Conservation (phyloP, 495 filamentous ascomycete genomes). For the Penicillium samsonianum region DNA sequence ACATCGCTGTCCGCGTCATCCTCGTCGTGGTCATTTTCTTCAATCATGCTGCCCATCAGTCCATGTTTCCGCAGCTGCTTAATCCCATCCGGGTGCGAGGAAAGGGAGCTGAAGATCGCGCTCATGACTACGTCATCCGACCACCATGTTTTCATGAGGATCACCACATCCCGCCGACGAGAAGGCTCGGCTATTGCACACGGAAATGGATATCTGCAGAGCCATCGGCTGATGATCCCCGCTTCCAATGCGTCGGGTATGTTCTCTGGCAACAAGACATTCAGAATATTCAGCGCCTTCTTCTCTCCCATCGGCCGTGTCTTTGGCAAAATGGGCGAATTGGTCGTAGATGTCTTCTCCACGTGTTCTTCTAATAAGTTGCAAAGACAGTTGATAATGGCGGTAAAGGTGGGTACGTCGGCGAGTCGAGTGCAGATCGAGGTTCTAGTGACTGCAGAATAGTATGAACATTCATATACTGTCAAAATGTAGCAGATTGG, state of each 20-base stretch:
- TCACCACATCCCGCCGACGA: constrained; percentile 42
- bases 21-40: constrained; percentile 49
- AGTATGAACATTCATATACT: constrained; percentile 13
- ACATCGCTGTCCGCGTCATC: constrained; percentile 51
- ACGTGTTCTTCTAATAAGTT: constrained; percentile 49
- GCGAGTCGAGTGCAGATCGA: constrained; percentile 41
- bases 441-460: constrained; percentile 38
- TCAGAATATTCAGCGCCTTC: constrained; percentile 43
- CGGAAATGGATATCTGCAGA: constrained; percentile 52
- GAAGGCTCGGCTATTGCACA: constrained; percentile 40
- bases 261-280: constrained; percentile 41
- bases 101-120: constrained; percentile 41
- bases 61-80: constrained; percentile 49
- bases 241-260: constrained; percentile 43
- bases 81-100: constrained; percentile 33
- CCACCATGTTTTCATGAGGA: constrained; percentile 51
- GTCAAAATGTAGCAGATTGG: neutral
- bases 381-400: constrained; percentile 50
- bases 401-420: constrained; percentile 42
- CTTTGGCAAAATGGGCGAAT: constrained; percentile 47
- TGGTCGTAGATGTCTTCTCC: constrained; percentile 38
- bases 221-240: constrained; percentile 50
- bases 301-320: constrained; percentile 46
- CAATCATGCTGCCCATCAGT: constrained; percentile 46
- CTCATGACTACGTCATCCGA: constrained; percentile 49